Evolutionary conservation across 2,329 filamentous ascomycete species (phyloP).

Genomic region (Colletotrichum gigasporum): DNA sequence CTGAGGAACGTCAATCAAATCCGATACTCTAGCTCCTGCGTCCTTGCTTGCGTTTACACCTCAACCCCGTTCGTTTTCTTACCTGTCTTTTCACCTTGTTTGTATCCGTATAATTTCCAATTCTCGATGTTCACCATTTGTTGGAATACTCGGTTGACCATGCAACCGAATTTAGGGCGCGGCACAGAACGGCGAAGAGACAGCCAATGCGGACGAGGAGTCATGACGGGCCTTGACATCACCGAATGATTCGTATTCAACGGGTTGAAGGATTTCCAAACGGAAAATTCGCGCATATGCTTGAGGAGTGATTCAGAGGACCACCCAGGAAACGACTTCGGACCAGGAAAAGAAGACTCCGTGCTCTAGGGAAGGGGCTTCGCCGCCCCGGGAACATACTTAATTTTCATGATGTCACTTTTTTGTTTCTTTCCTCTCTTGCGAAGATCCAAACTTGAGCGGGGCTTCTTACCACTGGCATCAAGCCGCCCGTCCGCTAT

Average conservation of each 20-base stretch:
- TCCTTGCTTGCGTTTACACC: not conserved
- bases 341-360: conserved; percentile 20
- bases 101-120: not conserved
- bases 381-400: conserved; percentile 29
- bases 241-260: conserved; percentile 13
- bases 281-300: conserved; percentile 4
- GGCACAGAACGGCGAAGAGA: conserved; percentile 27
- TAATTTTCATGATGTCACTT: conserved; percentile 32
- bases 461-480: not conserved
- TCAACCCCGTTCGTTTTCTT: not conserved
- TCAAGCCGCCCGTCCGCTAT: not conserved
- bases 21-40: not conserved
- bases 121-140: not conserved
- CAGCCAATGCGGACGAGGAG: conserved; percentile 17
- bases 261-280: conserved; percentile 14
- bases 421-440: conserved; percentile 13
- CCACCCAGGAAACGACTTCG: conserved; percentile 13
- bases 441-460: conserved; percentile 8
- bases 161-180: conserved; percentile 6
- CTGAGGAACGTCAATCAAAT: not conserved
- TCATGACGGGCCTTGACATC: conserved; percentile 23
- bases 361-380: conserved; percentile 21
- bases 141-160: conserved; percentile 10
- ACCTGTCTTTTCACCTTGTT: not conserved
- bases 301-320: conserved; percentile 7